Percentiles rank a stretch among this genome's conserved stretches.
Conservation (phyloP, 345 rosid genomes). For the Mallotus nudiflorus region DNA sequence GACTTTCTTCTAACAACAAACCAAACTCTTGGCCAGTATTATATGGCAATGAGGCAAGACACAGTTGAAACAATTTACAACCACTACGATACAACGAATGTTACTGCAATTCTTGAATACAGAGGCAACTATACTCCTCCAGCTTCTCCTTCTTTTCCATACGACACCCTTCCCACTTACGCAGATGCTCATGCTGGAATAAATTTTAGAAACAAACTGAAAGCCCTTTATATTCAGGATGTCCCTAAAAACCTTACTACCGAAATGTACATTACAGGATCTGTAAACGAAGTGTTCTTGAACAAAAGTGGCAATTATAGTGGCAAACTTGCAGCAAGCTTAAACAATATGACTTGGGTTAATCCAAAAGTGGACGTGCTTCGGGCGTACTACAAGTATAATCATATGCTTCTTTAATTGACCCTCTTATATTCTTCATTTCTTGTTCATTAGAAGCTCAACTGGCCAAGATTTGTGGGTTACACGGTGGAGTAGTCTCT, state of each 20-base stretch:
- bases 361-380: constrained; percentile 28
- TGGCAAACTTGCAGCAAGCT: constrained; percentile 42
- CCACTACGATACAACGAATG: constrained; percentile 70
- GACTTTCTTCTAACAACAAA: no score
- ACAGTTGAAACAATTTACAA: constrained; percentile 9
- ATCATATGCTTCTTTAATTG: no score
- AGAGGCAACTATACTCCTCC: no score
- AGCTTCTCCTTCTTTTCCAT: constrained; percentile 27
- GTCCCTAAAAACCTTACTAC: constrained; percentile 28
- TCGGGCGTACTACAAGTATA: constrained; percentile 44
- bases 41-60: constrained; percentile 59
- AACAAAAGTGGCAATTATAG: constrained; percentile 1
- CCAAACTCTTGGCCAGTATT: constrained; percentile 59
- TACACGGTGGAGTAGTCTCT: no score
- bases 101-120: constrained; percentile 75
- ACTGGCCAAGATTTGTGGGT: no score
- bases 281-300: background rate
- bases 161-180: constrained; percentile 18
- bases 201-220: constrained; percentile 6
- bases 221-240: background rate
- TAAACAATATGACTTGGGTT: constrained; percentile 38
- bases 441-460: no score
- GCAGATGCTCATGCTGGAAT: constrained; percentile 23
- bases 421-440: no score
- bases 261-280: background rate